phyloP scores from a whole-genome alignment of 2,329 filamentous ascomycete species.

The Botrytis pseudocinerea region DNA sequence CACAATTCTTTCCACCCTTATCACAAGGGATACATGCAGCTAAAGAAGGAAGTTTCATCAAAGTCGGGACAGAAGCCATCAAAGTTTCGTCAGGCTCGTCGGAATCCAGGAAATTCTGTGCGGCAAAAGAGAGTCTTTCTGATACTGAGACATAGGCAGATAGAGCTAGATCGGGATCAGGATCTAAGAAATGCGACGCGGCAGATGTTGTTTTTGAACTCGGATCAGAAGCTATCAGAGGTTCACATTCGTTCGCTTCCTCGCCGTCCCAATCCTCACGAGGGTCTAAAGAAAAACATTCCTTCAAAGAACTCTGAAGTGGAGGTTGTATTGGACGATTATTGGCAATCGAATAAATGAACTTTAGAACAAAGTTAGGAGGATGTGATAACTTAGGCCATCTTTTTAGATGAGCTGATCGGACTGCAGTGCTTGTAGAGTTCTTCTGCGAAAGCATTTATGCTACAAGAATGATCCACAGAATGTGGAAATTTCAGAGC shows the following conservation, averaged over 20 bases:
- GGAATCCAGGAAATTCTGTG: not conserved
- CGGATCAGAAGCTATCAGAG: not conserved
- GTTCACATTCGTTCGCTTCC: fast-evolving
- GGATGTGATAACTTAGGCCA: not conserved
- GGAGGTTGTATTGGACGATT: not conserved
- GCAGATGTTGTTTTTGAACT: not conserved
- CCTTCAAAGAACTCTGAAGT: not conserved
- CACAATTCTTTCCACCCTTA: too few relatives aligned
- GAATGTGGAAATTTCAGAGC: not conserved
- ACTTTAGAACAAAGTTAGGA: not conserved
- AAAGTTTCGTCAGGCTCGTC: not conserved
- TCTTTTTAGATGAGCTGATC: not conserved
- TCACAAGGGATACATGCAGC: not conserved
- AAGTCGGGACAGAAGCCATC: not conserved
- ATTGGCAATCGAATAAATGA: too few relatives aligned
- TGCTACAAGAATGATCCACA: not conserved
- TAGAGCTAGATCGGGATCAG: not conserved
- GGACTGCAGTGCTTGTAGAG: not conserved
- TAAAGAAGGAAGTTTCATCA: not conserved
- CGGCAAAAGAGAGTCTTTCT: not conserved
- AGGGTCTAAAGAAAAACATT: not conserved
- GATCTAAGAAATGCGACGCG: not conserved
- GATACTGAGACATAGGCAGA: not conserved
- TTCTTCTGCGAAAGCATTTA: not conserved
- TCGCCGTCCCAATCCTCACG: not conserved